Evolutionary conservation across 2,329 filamentous ascomycete species (phyloP).

Genomic region (Akanthomyces dipterigenus): DNA sequence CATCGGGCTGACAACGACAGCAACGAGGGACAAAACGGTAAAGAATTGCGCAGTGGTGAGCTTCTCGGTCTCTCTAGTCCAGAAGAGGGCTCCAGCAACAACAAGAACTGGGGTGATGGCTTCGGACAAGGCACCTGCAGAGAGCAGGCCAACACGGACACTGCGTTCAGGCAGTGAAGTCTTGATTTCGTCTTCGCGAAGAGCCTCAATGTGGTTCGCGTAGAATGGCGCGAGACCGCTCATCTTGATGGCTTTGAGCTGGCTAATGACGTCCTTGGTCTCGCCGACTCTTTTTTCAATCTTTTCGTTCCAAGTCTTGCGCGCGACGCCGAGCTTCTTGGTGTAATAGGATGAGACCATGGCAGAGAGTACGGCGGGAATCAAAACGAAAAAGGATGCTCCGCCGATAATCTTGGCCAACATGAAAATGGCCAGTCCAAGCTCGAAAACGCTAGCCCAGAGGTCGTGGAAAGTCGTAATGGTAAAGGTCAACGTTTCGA

Average conservation of each 20-base stretch:
- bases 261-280: conserved; percentile 19
- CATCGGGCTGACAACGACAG: conserved; percentile 4
- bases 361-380: background rate
- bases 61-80: background rate
- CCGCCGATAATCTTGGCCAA: conserved; percentile 8
- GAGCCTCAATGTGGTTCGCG: conserved; percentile 5
- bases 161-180: background rate
- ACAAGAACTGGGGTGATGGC: conserved; percentile 6
- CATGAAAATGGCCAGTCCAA: conserved; percentile 7
- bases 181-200: conserved; percentile 16
- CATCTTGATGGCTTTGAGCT: conserved; percentile 32
- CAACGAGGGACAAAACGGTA: conserved; percentile 2
- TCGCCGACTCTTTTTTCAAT: conserved; percentile 6
- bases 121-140: background rate
- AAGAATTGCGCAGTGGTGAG: conserved; percentile 6
- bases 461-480: conserved; percentile 8
- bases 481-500: conserved; percentile 6
- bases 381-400: conserved; percentile 4
- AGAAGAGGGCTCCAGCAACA: conserved; percentile 10
- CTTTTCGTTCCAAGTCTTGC: conserved; percentile 9
- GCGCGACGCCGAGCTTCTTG: conserved; percentile 2
- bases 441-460: conserved; percentile 6
- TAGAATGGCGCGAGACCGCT: conserved; percentile 22
- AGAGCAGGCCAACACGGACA: conserved; percentile 1
- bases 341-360: conserved; percentile 4